Conservation (phyloP, 805 yeast species). For the Sugiyamaella mastotermitis region DNA sequence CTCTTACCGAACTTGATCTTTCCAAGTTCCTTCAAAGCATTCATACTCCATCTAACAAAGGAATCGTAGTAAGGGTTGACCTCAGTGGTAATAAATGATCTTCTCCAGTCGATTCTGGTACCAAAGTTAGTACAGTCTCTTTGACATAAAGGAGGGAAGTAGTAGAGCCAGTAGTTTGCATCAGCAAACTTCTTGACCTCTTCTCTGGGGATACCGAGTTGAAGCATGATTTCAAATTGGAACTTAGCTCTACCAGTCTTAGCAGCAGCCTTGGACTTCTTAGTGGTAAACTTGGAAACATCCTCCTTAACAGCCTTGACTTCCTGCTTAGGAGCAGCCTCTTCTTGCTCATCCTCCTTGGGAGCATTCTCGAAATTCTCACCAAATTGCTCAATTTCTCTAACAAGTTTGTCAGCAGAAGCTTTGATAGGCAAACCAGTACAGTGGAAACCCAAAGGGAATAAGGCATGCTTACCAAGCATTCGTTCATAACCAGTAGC, state of each 20-base stretch:
- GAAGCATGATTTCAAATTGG: slow-evolving; percentile 95
- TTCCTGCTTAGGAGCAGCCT: slow-evolving; percentile 22
- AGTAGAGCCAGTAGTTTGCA: slow-evolving; percentile 82
- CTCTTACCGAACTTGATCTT: slow-evolving; percentile 98
- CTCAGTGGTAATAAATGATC: slow-evolving; percentile 92
- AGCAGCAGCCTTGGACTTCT: slow-evolving; percentile 89
- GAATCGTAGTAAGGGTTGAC: slow-evolving; percentile 92
- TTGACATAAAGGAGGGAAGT: slow-evolving; percentile 87
- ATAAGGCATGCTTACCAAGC: slow-evolving; percentile 86
- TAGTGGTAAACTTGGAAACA: slow-evolving; percentile 84
- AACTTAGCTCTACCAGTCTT: slow-evolving; percentile 91
- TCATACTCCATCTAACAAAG: slow-evolving; percentile 95
- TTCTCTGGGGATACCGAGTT: slow-evolving; percentile 77
- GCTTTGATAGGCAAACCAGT: slow-evolving; percentile 98
- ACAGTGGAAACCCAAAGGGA: slow-evolving; percentile 98
- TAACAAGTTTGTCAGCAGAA: slow-evolving; percentile 87
- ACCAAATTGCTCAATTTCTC: slow-evolving; percentile 92
- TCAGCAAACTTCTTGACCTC: slow-evolving; percentile 88
- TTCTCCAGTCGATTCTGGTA: slow-evolving; percentile 96
- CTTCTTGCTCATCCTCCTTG: slow-evolving; percentile 44
- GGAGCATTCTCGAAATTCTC: slow-evolving; percentile 63
- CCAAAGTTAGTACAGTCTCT: slow-evolving; percentile 77
- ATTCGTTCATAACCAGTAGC: slow-evolving; percentile 91
- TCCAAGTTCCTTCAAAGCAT: slow-evolving; percentile 72
- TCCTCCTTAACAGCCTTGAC: slow-evolving; percentile 47